These are phyloP conservation scores for Scutellospora calospora DNA, from an alignment of 371 early-diverging fungal species.

Conservation along the genomic window DNA sequence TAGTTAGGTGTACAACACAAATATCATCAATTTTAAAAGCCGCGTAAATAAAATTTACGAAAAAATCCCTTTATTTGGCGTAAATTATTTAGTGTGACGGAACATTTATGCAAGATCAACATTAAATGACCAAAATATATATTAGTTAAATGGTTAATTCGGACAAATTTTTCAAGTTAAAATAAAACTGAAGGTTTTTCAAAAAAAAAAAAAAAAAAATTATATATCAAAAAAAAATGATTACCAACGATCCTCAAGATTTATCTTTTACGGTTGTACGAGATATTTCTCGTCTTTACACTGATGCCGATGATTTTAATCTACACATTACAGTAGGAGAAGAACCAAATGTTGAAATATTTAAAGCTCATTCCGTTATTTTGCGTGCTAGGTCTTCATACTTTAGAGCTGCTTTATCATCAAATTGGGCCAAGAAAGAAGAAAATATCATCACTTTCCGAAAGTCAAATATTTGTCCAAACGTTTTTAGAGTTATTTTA, in stretches of 20 bases:
- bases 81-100: too few relatives aligned
- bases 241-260: background rate
- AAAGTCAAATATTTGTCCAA: slow-evolving; percentile 23
- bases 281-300: slow-evolving; percentile 15
- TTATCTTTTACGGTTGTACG: slow-evolving; percentile 5
- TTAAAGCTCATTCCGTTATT: slow-evolving; percentile 38
- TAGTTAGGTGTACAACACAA: too few relatives aligned
- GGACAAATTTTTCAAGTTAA: too few relatives aligned
- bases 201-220: too few relatives aligned
- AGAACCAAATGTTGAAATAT: slow-evolving; percentile 27
- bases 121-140: too few relatives aligned
- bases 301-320: slow-evolving; percentile 21
- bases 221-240: too few relatives aligned
- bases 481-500: slow-evolving; percentile 12
- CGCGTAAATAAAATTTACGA: too few relatives aligned
- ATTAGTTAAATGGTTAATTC: too few relatives aligned
- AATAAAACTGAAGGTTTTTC: too few relatives aligned
- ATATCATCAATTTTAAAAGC: too few relatives aligned
- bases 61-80: too few relatives aligned
- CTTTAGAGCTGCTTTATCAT: slow-evolving; percentile 23
- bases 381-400: slow-evolving; percentile 38
- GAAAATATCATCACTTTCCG: slow-evolving; percentile 13
- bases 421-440: slow-evolving; percentile 31
- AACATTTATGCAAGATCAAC: too few relatives aligned
- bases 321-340: slow-evolving; percentile 8